Conservation (phyloP, 2,329 filamentous ascomycete genomes). For the Aureobasidium leucospermi region DNA sequence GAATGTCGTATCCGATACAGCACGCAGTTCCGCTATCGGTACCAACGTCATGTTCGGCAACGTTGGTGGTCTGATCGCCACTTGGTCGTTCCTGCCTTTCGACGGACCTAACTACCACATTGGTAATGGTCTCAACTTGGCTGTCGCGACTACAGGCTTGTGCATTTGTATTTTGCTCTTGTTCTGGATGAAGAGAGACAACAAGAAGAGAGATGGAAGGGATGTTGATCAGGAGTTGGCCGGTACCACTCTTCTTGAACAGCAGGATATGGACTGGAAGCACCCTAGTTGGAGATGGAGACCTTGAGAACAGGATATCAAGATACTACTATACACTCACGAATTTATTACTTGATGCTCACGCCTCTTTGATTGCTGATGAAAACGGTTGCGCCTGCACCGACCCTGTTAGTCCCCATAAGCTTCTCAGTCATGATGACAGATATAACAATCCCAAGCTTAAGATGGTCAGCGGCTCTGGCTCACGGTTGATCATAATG, state of each 20-base stretch:
- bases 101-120: slow-evolving; percentile 62
- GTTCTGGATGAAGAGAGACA: slow-evolving; percentile 57
- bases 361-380: no score
- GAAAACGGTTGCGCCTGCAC: no score
- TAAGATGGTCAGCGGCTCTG: no score
- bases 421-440: no score
- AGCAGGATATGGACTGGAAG: slow-evolving; percentile 58
- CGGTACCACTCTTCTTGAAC: slow-evolving; percentile 45
- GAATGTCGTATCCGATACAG: slow-evolving; percentile 65
- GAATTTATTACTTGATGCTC: no score
- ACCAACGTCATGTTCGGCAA: slow-evolving; percentile 66
- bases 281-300: slow-evolving; percentile 61
- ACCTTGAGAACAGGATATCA: slow-evolving; percentile 22
- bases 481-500: no score
- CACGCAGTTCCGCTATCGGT: slow-evolving; percentile 58
- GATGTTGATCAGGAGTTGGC: slow-evolving; percentile 50
- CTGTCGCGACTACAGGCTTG: slow-evolving; percentile 50
- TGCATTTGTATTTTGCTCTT: slow-evolving; percentile 40
- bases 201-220: slow-evolving; percentile 48
- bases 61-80: slow-evolving; percentile 46
- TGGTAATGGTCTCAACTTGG: slow-evolving; percentile 64
- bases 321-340: no score
- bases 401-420: no score
- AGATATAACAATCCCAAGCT: no score
- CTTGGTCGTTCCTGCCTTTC: slow-evolving; percentile 49